Evolutionary conservation across 148 eudicot genomes (phyloP).

Genomic region (Amaranthus palmeri): DNA sequence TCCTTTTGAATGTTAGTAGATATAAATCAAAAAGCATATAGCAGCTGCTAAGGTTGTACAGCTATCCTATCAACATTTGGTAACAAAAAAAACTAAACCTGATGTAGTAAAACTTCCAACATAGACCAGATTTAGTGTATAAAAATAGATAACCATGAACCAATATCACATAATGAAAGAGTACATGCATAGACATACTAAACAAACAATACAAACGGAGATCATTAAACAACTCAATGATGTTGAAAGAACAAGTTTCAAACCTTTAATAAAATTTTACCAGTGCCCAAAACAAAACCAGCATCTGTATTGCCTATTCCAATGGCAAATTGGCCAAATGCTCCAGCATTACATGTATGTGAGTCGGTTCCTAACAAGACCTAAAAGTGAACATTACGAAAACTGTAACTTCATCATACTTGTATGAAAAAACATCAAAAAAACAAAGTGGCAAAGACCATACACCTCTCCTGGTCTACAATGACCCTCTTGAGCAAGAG

Average conservation of each 20-base stretch:
- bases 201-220: too few relatives aligned
- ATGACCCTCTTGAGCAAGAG: too few relatives aligned
- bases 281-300: slow-evolving; percentile 80
- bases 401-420: not conserved
- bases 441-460: too few relatives aligned
- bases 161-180: not conserved
- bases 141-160: not conserved
- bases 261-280: slow-evolving; percentile 81
- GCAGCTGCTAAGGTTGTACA: not conserved
- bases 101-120: not conserved
- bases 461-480: too few relatives aligned
- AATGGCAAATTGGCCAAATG: slow-evolving; percentile 91
- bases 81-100: not conserved
- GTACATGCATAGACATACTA: too few relatives aligned
- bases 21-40: not conserved
- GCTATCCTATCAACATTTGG: not conserved
- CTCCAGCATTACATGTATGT: slow-evolving; percentile 89
- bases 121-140: not conserved
- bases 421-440: not conserved
- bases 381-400: slow-evolving; percentile 7
- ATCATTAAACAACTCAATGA: too few relatives aligned
- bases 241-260: too few relatives aligned
- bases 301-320: slow-evolving; percentile 92
- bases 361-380: slow-evolving; percentile 77
- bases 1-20: not conserved